Evolutionary conservation across 1,284 basidiomycete genomes (phyloP).

Genomic region (Ustilago curta): DNA sequence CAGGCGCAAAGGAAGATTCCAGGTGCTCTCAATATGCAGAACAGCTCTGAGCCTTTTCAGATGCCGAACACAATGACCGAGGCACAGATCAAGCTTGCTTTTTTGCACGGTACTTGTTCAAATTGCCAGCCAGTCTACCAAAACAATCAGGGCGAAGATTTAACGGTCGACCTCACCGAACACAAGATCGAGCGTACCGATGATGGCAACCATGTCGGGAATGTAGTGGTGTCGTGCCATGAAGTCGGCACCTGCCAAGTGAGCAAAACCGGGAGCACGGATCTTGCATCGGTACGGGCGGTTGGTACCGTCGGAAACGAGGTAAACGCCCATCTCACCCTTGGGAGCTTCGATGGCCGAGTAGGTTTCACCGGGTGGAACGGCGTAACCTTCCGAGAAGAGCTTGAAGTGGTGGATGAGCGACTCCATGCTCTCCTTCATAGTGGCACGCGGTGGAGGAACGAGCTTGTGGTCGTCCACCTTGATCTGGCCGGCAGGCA

Average conservation of each 20-base stretch:
- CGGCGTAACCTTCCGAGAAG: conserved; percentile 94
- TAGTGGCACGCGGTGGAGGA: conserved; percentile 93
- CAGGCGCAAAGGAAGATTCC: too few species aligned
- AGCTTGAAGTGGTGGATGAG: conserved; percentile 97
- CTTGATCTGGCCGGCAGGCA: conserved; percentile 91
- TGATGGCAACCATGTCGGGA: conserved; percentile 68
- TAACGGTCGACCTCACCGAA: conserved; percentile 68
- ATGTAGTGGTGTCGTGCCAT: conserved; percentile 66
- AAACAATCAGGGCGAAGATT: not conserved
- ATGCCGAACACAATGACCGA: not conserved
- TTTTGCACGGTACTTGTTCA: conserved; percentile 2
- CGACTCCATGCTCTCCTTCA: conserved; percentile 98
- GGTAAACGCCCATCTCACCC: conserved; percentile 83
- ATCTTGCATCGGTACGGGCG: conserved; percentile 68
- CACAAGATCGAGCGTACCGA: conserved; percentile 68
- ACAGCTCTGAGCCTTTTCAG: not conserved
- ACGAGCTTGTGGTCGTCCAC: conserved; percentile 97
- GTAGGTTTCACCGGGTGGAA: conserved; percentile 98
- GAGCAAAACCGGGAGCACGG: conserved; percentile 68
- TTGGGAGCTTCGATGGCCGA: conserved; percentile 97
- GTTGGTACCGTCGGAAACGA: conserved; percentile 68
- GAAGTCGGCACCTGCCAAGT: conserved; percentile 67
- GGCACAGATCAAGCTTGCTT: not conserved
- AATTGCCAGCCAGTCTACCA: conserved; percentile 30
- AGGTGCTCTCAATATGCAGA: not conserved